Base-by-base conservation (phyloP, 805 yeast genomes). In the Cephaloascus fragrans region DNA sequence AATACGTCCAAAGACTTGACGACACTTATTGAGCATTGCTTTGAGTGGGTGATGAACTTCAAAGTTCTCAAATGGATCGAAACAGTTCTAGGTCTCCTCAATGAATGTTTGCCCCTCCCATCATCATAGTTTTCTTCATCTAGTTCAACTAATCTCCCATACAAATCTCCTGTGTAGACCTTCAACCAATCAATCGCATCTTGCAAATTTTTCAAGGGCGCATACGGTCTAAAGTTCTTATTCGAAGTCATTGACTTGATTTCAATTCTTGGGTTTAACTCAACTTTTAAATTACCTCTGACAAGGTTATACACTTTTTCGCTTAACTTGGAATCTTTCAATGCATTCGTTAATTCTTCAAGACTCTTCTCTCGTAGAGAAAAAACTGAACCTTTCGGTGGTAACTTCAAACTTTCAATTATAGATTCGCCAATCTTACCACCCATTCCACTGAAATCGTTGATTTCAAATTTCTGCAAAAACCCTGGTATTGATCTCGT, bases 391-490 rank as follows among this genome's bases (percentile, higher is more conserved):
- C 20, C 40, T 16, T 57, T 67, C 3, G 61, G 59, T 0, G 82
- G 84, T 2, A 75, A 58, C 2, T 67, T 62, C n/a, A 88, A 55
- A 16, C 62, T 55, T n/a, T 57, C 54, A 15, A 68, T 44, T 1
- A 87, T 64, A 10, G 62, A 60, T 9, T 79, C 78, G 0, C 98
- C 98, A 8, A 71, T 59, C 47, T 85, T 86, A 2, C 97, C 98
- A 4, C 98, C 97, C 69, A 90, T 64, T 0, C 95, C 87, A 73
- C 95, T 82, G 41, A 90, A 75, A 47, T 88, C 95, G 0, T 75
- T 73, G 17, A 90, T 53, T 42, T 77, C 75, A 53, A 81, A 79
- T 19, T 71, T 65, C 23, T 64, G 64, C 9, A 89, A 55, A 53
- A 90, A 93, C 0, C 52, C 49, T 2, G 61, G 44, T 2, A 80